These are phyloP conservation scores for Globisporangium cystogenes DNA, from an alignment of 352 stramenopile species.

Conservation along the genomic window DNA sequence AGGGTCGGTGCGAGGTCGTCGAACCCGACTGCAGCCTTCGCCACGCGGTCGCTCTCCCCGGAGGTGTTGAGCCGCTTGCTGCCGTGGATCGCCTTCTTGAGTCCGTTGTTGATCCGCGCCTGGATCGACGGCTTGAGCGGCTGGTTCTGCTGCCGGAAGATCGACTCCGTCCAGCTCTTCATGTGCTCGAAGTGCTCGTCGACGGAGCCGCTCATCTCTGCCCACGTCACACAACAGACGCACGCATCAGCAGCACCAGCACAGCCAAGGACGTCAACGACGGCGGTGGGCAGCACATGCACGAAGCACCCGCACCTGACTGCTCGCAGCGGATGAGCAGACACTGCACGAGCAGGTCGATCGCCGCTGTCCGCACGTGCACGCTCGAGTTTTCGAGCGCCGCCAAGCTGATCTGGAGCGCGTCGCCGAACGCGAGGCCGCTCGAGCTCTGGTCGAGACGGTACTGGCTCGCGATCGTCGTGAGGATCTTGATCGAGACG, in stretches of 20 bases:
- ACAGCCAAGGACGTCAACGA: no score
- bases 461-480: slow-evolving; percentile 74
- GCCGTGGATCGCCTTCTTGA: slow-evolving; percentile 56
- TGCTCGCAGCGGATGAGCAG: slow-evolving; percentile 71
- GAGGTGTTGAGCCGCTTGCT: slow-evolving; percentile 49
- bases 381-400: slow-evolving; percentile 71
- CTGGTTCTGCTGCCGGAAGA: slow-evolving; percentile 71
- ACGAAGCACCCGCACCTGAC: slow-evolving; percentile 18
- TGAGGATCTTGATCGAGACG: slow-evolving; percentile 74
- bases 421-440: slow-evolving; percentile 47
- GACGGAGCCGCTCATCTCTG: slow-evolving; percentile 48
- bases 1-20: slow-evolving; percentile 14
- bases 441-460: slow-evolving; percentile 54
- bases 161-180: slow-evolving; percentile 63
- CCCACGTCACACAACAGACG: background rate
- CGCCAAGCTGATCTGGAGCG: slow-evolving; percentile 57
- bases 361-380: slow-evolving; percentile 60
- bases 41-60: background rate
- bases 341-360: slow-evolving; percentile 69
- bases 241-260: no score
- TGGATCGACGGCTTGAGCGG: slow-evolving; percentile 69
- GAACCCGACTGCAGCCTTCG: slow-evolving; percentile 11
- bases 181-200: slow-evolving; percentile 73
- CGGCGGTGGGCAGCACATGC: no score
- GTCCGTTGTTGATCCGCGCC: slow-evolving; percentile 77